Evolutionary conservation across 2,329 filamentous ascomycete species (phyloP).

Genomic region (Geosmithia flava): DNA sequence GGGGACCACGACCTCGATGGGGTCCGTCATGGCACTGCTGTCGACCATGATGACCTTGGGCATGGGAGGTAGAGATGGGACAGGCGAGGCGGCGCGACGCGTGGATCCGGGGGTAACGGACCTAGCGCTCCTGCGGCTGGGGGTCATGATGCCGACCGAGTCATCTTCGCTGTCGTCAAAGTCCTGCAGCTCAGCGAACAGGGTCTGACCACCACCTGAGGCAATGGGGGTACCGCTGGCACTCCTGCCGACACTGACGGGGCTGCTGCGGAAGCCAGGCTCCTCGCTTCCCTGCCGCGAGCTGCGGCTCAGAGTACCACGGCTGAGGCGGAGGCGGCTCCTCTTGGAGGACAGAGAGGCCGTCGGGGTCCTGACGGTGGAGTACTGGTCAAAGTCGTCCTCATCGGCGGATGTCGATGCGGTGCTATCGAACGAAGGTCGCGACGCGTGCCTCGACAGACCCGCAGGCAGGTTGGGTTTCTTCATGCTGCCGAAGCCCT

Average conservation of each 20-base stretch:
- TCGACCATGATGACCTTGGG: conserved; percentile 46
- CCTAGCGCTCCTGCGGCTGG: conserved; percentile 35
- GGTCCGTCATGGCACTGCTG: conserved; percentile 48
- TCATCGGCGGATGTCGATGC: conserved; percentile 79
- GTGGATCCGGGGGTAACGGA: conserved; percentile 36
- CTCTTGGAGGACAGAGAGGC: conserved; percentile 49
- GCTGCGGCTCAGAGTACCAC: conserved; percentile 45
- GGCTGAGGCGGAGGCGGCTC: conserved; percentile 60
- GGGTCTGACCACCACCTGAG: conserved; percentile 55
- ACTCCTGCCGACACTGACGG: conserved; percentile 39
- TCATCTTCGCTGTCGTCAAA: conserved; percentile 66
- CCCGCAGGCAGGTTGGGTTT: conserved; percentile 25
- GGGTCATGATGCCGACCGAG: conserved; percentile 43
- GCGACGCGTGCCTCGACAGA: conserved; percentile 31
- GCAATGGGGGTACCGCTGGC: conserved; percentile 30
- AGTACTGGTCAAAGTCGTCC: conserved; percentile 33
- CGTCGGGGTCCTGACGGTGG: conserved; percentile 44
- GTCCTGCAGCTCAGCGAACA: conserved; percentile 84
- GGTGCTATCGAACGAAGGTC: conserved; percentile 70
- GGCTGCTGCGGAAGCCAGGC: conserved; percentile 38
- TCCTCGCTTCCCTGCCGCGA: conserved; percentile 52
- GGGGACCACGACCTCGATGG: conserved; percentile 23
- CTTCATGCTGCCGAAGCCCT: conserved; percentile 27
- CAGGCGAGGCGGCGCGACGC: conserved; percentile 28
- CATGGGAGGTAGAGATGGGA: conserved; percentile 34